Percentiles rank a stretch among this genome's conserved stretches.
Evolutionary conservation across 192 early-diverging fungal species (phyloP).

Genomic region (Umbelopsis sp.): DNA sequence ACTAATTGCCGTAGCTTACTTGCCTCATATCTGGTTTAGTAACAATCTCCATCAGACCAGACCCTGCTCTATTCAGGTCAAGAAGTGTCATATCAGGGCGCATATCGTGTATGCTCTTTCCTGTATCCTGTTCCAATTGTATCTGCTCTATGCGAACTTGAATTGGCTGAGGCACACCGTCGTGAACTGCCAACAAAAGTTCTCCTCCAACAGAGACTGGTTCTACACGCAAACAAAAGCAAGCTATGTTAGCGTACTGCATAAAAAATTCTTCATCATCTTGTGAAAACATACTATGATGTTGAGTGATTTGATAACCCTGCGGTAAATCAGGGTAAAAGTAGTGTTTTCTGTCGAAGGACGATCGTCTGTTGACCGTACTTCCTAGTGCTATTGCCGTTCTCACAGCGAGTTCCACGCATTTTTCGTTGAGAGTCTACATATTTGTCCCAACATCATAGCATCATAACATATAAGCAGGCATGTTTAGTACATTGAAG

Average conservation of each 20-base stretch:
- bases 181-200: conserved; percentile 55
- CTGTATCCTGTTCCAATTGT: conserved; percentile 94
- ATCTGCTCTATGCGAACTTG: conserved; percentile 77
- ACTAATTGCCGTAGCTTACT: background rate
- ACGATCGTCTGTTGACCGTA: conserved; percentile 61
- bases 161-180: conserved; percentile 57
- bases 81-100: conserved; percentile 63
- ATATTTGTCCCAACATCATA: background rate
- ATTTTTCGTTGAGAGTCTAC: conserved; percentile 70
- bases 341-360: conserved; percentile 96
- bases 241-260: background rate
- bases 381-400: conserved; percentile 73
- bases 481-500: too few species aligned
- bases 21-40: conserved; percentile 80
- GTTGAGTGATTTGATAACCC: conserved; percentile 96
- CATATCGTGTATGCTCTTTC: conserved; percentile 74
- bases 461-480: too few species aligned
- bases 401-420: conserved; percentile 70
- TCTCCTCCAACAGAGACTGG: conserved; percentile 79
- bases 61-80: conserved; percentile 88
- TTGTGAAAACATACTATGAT: conserved; percentile 47
- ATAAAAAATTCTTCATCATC: too few species aligned
- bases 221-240: conserved; percentile 32
- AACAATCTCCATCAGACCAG: conserved; percentile 90
- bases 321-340: conserved; percentile 92